Evolutionary conservation across 352 stramenopile genomes (phyloP), one percentile per base, ranked within the genome.

Genomic region (Pythium brachiatum): DNA sequence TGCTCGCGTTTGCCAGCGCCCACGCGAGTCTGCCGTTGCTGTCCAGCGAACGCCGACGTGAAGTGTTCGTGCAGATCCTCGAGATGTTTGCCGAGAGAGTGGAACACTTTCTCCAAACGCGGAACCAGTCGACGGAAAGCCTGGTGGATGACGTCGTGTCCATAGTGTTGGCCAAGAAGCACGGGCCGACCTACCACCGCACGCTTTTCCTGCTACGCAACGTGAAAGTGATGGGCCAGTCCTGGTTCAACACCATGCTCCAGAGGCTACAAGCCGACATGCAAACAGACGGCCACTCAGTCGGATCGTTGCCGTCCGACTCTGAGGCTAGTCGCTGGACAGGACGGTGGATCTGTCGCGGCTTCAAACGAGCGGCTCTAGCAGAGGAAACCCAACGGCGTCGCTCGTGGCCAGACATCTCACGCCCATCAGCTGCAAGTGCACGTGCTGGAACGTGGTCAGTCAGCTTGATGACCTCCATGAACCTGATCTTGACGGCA

Each of bases 141-240:
- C 34, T 68, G 23, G 47, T 62, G 2, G 61, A 68, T 21, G 61
- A 68, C 7, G 23, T 68, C 8, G 61, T 62, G 0, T 56, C 61
- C 26, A 51, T 55, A 3, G 46, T 31, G 1, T 15, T 68, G 20
- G 39, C 20, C 7, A 34, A 61, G 20, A 15, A 16, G 36, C n/a
- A 20, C 8, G 15, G 7, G 2, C 1, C 52, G n/a, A 47, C 48
- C 2, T 23, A 61, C 23, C 41, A 36, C 2, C 15, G 20, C 16
- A 29, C 61, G 12, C 31, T 20, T 2, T 23, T 31, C 7, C 16
- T 67, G 11, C 60, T 67, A 16, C 60, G 60, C n/a, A 67, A 67
- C 52, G 50, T 54, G 9, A 27, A 34, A 3, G 60, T 67, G 12
- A 13, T 67, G 21, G 60, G 60, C 2, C 52, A 57, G n/a, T 12